These are phyloP conservation scores for Lactuca saligna DNA, from an alignment of 129 eudicot species.

Conservation along the genomic window DNA sequence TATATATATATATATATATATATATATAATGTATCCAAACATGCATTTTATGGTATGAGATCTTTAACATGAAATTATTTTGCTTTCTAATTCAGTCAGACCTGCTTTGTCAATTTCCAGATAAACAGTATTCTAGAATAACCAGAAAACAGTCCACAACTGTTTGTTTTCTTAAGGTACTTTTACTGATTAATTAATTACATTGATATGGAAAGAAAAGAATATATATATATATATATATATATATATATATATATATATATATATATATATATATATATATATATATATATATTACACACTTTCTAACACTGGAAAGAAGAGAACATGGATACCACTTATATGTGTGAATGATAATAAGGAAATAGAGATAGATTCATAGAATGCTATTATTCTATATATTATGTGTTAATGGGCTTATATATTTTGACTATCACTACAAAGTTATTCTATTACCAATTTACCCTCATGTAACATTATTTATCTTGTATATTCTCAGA, in stretches of 20 bases:
- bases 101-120: slow-evolving; percentile 62
- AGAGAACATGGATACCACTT: too few species aligned
- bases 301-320: too few species aligned
- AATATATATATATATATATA: too few species aligned
- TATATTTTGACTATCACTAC: neutral
- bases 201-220: too few species aligned
- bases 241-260: too few species aligned
- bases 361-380: too few species aligned
- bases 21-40: slow-evolving; percentile 19
- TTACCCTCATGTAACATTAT: neutral
- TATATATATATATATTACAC: too few species aligned
- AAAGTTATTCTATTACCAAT: neutral
- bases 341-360: too few species aligned
- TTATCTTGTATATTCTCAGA: slow-evolving; percentile 33
- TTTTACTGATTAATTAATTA: neutral
- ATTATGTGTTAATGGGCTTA: slow-evolving; percentile 3
- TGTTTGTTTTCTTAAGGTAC: slow-evolving; percentile 71
- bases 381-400: too few species aligned
- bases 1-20: too few species aligned
- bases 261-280: too few species aligned
- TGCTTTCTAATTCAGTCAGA: slow-evolving; percentile 47
- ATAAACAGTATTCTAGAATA: slow-evolving; percentile 57
- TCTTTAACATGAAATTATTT: slow-evolving; percentile 16
- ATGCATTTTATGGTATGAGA: slow-evolving; percentile 7
- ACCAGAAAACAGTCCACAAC: slow-evolving; percentile 62